phyloP scores from a whole-genome alignment of 1,284 basidiomycete genomes.

The Coriolopsis trogii region DNA sequence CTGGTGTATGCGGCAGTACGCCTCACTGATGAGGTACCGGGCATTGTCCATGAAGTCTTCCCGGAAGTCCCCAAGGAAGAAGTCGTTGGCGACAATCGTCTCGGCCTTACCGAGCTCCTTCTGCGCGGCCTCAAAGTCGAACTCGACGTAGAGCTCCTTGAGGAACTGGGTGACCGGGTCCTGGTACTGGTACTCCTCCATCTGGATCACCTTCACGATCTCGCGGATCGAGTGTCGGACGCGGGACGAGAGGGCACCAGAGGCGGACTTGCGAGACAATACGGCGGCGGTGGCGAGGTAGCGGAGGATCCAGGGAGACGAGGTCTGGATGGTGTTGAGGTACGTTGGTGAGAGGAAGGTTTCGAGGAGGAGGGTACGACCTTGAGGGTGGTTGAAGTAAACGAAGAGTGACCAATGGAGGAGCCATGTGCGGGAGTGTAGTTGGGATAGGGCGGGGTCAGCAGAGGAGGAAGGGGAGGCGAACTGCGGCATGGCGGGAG shows the following conservation, averaged over 20 bases:
- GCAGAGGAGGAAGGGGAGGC: conserved; percentile 43
- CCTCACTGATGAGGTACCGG: conserved; percentile 93
- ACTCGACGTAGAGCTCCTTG: conserved; percentile 92
- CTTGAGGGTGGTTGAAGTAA: conserved; percentile 95
- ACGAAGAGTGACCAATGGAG: conserved; percentile 99
- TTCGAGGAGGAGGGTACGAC: conserved; percentile 92
- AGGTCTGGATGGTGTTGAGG: conserved; percentile 97
- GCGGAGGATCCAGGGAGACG: conserved; percentile 93
- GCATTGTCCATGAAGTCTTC: conserved; percentile 97
- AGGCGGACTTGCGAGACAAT: conserved; percentile 75
- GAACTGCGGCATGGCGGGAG: conserved; percentile 49
- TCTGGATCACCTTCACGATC: conserved; percentile 88
- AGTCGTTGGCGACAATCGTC: conserved; percentile 87
- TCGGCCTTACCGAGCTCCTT: conserved; percentile 81
- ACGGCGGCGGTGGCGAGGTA: conserved; percentile 95
- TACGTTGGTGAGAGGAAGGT: conserved; percentile 96
- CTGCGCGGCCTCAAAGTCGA: conserved; percentile 90
- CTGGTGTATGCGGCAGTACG: conserved; percentile 97
- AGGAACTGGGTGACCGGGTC: conserved; percentile 95
- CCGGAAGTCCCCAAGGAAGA: conserved; percentile 90
- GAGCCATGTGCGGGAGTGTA: conserved; percentile 97
- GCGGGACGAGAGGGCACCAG: conserved; percentile 57
- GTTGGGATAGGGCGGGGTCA: conserved; percentile 69
- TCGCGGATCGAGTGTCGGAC: conserved; percentile 87
- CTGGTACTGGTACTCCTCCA: conserved; percentile 93